Evolutionary conservation across 208 protist genomes (phyloP).

Genomic region (Acanthamoeba divionensis): DNA sequence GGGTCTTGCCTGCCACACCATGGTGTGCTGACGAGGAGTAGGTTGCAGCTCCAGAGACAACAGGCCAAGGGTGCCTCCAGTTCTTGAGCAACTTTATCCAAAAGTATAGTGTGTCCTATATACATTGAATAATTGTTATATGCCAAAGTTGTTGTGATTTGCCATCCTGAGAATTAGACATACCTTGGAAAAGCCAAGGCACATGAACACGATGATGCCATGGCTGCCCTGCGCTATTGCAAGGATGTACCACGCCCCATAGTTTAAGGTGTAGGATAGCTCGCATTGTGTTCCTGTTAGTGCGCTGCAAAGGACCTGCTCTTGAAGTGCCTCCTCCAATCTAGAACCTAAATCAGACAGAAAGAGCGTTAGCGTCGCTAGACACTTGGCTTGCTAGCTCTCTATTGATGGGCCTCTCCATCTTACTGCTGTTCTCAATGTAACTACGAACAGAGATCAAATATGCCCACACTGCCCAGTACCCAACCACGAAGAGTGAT

Average conservation of each 20-base stretch:
- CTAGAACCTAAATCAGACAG: not conserved
- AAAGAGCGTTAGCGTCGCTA: not conserved
- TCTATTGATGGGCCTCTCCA: not conserved
- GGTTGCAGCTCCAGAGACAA: too few relatives aligned
- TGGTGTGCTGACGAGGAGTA: too few relatives aligned
- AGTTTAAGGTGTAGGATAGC: not conserved
- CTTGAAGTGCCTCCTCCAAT: not conserved
- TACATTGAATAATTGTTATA: too few relatives aligned
- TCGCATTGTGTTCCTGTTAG: not conserved
- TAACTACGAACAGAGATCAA: not conserved
- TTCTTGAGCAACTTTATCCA: too few relatives aligned
- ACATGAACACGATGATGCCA: too few relatives aligned
- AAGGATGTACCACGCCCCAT: slow-evolving; percentile 3
- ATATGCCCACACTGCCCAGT: not conserved
- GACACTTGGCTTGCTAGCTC: not conserved
- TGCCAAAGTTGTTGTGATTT: too few relatives aligned
- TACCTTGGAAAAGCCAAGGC: too few relatives aligned
- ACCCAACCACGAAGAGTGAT: slow-evolving; percentile 1
- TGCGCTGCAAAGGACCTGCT: not conserved
- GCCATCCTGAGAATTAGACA: too few relatives aligned
- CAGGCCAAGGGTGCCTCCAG: too few relatives aligned
- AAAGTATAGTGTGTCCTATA: too few relatives aligned
- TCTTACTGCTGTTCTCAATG: not conserved
- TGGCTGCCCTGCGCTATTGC: too few relatives aligned
- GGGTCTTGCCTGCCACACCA: too few relatives aligned